phyloP scores from a whole-genome alignment of 2,329 filamentous ascomycete species.

The Fonsecaea multimorphosa region DNA sequence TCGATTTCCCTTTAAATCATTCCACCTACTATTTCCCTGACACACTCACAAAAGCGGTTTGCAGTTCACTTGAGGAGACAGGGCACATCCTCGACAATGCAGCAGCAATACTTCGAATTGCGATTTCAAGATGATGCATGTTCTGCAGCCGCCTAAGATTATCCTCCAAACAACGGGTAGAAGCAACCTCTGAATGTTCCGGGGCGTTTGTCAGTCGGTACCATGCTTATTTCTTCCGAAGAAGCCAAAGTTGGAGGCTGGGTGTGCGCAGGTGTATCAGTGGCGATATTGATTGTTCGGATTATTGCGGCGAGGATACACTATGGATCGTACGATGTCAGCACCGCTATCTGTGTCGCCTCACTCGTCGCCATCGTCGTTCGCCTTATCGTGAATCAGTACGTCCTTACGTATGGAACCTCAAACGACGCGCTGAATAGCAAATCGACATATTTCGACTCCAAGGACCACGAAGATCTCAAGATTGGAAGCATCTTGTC shows the following conservation, averaged over 20 bases:
- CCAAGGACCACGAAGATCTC: slow-evolving; percentile 38
- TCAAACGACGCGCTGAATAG: slow-evolving; percentile 33
- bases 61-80: background rate
- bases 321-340: slow-evolving; percentile 30
- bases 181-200: background rate
- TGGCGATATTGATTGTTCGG: slow-evolving; percentile 31
- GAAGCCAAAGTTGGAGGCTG: slow-evolving; percentile 29
- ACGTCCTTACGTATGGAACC: slow-evolving; percentile 30
- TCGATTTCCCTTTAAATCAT: background rate
- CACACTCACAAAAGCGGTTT: background rate
- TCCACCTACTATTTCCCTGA: background rate
- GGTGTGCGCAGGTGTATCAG: slow-evolving; percentile 27
- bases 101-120: background rate
- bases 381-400: slow-evolving; percentile 32
- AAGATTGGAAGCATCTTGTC: slow-evolving; percentile 39
- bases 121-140: background rate
- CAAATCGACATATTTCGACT: slow-evolving; percentile 31
- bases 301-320: slow-evolving; percentile 26
- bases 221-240: slow-evolving; percentile 30
- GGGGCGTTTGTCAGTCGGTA: background rate
- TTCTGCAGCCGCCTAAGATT: background rate
- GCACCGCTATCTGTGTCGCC: slow-evolving; percentile 24
- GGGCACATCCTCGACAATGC: background rate
- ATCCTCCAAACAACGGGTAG: background rate
- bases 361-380: slow-evolving; percentile 22